These are phyloP conservation scores for Saposhnikovia divaricata DNA, from an alignment of 129 eudicot genomes.

Conservation along the genomic window DNA sequence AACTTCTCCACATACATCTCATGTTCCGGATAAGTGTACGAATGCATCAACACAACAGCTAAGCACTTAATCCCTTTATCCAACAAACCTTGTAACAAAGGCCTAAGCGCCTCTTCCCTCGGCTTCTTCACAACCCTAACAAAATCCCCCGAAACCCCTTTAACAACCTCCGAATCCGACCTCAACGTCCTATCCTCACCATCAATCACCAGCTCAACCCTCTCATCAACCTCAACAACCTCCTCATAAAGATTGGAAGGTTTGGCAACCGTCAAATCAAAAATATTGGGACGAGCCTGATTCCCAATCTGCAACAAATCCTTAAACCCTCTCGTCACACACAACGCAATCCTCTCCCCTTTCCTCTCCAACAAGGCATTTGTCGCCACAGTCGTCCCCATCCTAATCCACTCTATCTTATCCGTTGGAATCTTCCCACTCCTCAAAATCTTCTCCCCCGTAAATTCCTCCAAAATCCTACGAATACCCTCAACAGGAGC, in stretches of 20 bases:
- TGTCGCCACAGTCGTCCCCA: slow-evolving; percentile 99
- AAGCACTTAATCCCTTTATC: slow-evolving; percentile 69
- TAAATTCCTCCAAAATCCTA: slow-evolving; percentile 75
- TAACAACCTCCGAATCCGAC: slow-evolving; percentile 18
- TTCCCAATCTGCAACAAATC: slow-evolving; percentile 87
- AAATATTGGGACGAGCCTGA: slow-evolving; percentile 92
- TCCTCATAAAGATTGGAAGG: slow-evolving; percentile 90
- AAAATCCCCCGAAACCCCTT: slow-evolving; percentile 82
- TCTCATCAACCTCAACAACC: slow-evolving; percentile 88
- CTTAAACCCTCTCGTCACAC: slow-evolving; percentile 76
- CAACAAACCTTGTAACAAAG: slow-evolving; percentile 57
- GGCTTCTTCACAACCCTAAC: slow-evolving; percentile 62
- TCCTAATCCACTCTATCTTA: slow-evolving; percentile 90
- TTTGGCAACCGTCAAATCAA: slow-evolving; percentile 82
- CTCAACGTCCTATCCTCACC: slow-evolving; percentile 4
- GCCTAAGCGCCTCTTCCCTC: slow-evolving; percentile 48
- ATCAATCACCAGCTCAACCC: slow-evolving; percentile 71
- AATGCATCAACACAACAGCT: slow-evolving; percentile 90
- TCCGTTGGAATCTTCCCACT: slow-evolving; percentile 79
- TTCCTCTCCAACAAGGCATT: slow-evolving; percentile 88
- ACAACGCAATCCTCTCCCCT: slow-evolving; percentile 86
- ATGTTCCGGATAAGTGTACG: slow-evolving; percentile 83
- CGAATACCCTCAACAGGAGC: slow-evolving; percentile 97
- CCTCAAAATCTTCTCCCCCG: slow-evolving; percentile 55
- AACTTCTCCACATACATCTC: slow-evolving; percentile 50